phyloP scores from a whole-genome alignment of 2,329 filamentous ascomycete species.

The Fusarium sp. region DNA sequence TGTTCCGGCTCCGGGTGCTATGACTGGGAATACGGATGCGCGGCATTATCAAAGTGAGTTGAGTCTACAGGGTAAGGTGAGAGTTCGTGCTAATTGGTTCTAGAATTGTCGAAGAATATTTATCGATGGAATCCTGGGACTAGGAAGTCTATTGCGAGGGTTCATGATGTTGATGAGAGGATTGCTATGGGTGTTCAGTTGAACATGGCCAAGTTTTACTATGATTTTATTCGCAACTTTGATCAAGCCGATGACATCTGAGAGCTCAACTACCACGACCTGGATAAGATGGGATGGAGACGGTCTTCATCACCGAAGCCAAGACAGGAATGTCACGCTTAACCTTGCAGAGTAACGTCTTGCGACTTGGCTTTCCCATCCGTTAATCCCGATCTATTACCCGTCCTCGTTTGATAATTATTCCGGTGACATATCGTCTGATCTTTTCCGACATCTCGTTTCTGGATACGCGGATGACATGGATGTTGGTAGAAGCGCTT shows the following conservation, averaged over 20 bases:
- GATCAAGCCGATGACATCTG: neutral
- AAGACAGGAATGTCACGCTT: neutral
- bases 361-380: neutral
- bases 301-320: neutral
- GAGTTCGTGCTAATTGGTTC: neutral
- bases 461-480: neutral
- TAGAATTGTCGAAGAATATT: slow-evolving; percentile 12
- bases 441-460: slow-evolving; percentile 13
- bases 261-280: neutral
- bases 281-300: too few species aligned
- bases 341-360: neutral
- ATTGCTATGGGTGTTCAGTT: slow-evolving; percentile 22
- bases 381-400: neutral
- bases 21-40: slow-evolving; percentile 29
- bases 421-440: slow-evolving; percentile 13
- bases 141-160: slow-evolving; percentile 6
- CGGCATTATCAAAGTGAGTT: slow-evolving; percentile 14
- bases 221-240: slow-evolving; percentile 19
- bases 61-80: neutral
- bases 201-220: slow-evolving; percentile 18
- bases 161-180: slow-evolving; percentile 17
- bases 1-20: slow-evolving; percentile 10
- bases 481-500: neutral
- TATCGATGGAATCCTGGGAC: slow-evolving; percentile 8
- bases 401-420: neutral